Evolutionary conservation across 2,329 filamentous ascomycete genomes (phyloP).

Genomic region (Colletotrichum sp.): DNA sequence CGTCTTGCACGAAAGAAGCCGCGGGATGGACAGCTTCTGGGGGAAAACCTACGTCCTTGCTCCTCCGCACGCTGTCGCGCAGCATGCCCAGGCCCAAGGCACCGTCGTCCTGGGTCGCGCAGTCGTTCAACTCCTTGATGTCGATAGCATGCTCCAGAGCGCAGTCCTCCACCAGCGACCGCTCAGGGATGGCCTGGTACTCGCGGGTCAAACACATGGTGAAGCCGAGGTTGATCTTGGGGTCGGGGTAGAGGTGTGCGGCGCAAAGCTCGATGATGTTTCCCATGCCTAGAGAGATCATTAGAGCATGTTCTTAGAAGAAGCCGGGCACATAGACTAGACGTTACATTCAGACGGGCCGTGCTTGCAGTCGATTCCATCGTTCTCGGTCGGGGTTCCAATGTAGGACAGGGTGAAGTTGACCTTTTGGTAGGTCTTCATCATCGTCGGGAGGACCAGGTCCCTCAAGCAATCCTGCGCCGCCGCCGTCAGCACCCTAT

Average conservation of each 20-base stretch:
- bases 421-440: conserved; percentile 79
- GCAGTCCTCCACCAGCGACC: conserved; percentile 82
- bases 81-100: conserved; percentile 72
- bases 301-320: background rate
- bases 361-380: conserved; percentile 87
- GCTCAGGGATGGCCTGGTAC: conserved; percentile 78
- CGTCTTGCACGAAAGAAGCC: background rate
- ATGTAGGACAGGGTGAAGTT: conserved; percentile 93
- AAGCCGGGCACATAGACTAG: background rate
- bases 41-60: conserved; percentile 52
- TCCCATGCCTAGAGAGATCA: conserved; percentile 65
- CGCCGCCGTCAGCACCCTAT: background rate
- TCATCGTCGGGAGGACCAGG: conserved; percentile 86
- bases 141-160: conserved; percentile 90
- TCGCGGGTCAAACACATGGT: conserved; percentile 85
- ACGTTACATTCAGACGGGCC: conserved; percentile 77
- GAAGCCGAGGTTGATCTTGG: conserved; percentile 90
- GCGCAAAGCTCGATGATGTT: conserved; percentile 96
- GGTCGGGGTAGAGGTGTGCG: conserved; percentile 79
- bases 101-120: conserved; percentile 78
- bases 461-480: conserved; percentile 76
- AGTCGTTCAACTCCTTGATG: conserved; percentile 81
- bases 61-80: conserved; percentile 69
- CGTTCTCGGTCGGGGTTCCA: conserved; percentile 77
- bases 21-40: background rate